These are phyloP conservation scores for Silene uniflora DNA, from an alignment of 148 eudicot species.

Conservation along the genomic window DNA sequence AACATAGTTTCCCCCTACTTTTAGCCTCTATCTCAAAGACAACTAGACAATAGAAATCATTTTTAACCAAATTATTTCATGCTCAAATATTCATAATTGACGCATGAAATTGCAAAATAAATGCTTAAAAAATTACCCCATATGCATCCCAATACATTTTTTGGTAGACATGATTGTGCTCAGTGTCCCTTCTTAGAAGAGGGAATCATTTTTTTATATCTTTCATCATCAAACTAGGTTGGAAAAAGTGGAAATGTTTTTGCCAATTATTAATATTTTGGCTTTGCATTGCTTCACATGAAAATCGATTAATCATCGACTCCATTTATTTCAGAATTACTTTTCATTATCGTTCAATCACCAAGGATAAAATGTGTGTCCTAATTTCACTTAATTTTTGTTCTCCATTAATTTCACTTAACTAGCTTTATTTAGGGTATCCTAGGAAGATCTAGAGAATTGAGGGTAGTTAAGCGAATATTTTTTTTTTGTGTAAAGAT, in stretches of 20 bases:
- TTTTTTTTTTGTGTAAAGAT: too few relatives aligned
- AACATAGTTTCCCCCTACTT: background rate
- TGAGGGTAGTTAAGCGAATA: too few relatives aligned
- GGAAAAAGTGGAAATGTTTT: constrained; percentile 3
- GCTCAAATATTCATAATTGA: constrained; percentile 15
- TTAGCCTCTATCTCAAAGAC: background rate
- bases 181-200: background rate
- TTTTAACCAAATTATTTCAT: background rate
- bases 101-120: constrained; percentile 21
- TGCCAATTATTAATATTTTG: constrained; percentile 16
- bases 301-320: too few relatives aligned
- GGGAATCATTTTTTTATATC: constrained; percentile 11
- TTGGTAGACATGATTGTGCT: background rate
- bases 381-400: too few relatives aligned
- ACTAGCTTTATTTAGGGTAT: too few relatives aligned
- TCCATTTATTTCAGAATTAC: too few relatives aligned
- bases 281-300: background rate
- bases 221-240: constrained; percentile 12
- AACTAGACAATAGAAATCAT: too few relatives aligned
- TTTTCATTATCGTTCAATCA: too few relatives aligned
- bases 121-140: constrained; percentile 6
- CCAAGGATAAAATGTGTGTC: too few relatives aligned
- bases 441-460: too few relatives aligned
- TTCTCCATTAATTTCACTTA: too few relatives aligned
- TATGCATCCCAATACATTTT: background rate